A percentile compares a stretch with the other conserved stretches of the same genome.
Evolutionary conservation across 2,329 filamentous ascomycete genomes (phyloP).

Genomic region (Trichoderma brevicompactum): DNA sequence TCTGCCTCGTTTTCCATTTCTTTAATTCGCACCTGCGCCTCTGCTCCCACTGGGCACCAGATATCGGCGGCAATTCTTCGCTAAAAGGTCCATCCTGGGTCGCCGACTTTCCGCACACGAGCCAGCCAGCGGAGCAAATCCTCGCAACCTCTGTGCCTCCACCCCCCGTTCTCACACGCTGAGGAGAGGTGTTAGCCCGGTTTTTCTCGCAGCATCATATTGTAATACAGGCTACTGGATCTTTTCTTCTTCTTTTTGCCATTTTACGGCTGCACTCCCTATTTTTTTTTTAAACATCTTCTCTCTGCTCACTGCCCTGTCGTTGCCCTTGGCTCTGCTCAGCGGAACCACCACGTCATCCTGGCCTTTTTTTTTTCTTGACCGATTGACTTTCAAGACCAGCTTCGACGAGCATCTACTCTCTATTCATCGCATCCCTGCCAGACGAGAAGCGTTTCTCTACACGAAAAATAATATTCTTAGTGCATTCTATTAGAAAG

Average conservation of each 20-base stretch:
- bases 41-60: slow-evolving; percentile 25
- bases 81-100: slow-evolving; percentile 14
- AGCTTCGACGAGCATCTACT: slow-evolving; percentile 26
- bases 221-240: slow-evolving; percentile 45
- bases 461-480: slow-evolving; percentile 22
- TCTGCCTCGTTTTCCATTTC: slow-evolving; percentile 33
- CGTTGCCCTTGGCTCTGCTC: slow-evolving; percentile 21
- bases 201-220: slow-evolving; percentile 37
- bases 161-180: slow-evolving; percentile 25
- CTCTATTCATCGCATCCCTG: slow-evolving; percentile 21
- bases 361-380: slow-evolving; percentile 21
- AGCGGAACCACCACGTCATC: slow-evolving; percentile 26
- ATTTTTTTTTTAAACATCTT: background rate
- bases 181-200: slow-evolving; percentile 27
- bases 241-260: slow-evolving; percentile 28
- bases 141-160: slow-evolving; percentile 24
- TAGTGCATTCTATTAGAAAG: slow-evolving; percentile 14
- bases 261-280: slow-evolving; percentile 17
- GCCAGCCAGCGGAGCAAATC: slow-evolving; percentile 25
- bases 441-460: slow-evolving; percentile 19
- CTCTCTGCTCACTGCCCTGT: slow-evolving; percentile 1
- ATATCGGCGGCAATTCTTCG: slow-evolving; percentile 22
- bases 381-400: slow-evolving; percentile 24
- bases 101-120: slow-evolving; percentile 24
- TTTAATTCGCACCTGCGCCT: slow-evolving; percentile 30